Evolutionary conservation across 208 protist species (phyloP).

Genomic region (Acanthamoeba polyphaga): DNA sequence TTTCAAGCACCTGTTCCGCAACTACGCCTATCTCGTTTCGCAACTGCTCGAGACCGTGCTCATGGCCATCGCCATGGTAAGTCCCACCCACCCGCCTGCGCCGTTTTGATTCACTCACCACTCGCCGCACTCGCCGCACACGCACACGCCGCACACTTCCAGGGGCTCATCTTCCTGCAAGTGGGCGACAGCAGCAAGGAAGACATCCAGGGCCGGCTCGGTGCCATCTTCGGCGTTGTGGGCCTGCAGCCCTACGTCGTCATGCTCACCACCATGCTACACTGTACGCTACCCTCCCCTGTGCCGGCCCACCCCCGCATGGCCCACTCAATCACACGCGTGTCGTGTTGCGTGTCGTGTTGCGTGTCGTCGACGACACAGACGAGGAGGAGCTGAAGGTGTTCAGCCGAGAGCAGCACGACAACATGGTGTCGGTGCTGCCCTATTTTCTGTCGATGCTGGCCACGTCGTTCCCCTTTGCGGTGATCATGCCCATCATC

Average conservation of each 20-base stretch:
- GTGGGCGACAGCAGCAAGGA: slow-evolving; percentile 2
- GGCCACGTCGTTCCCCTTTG: slow-evolving; percentile 23
- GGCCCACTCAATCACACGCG: neutral
- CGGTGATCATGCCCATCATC: slow-evolving; percentile 22
- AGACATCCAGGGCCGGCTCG: slow-evolving; percentile 9
- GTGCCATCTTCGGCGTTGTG: slow-evolving; percentile 37
- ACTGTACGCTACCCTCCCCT: neutral
- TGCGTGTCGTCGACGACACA: neutral
- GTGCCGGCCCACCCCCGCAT: neutral
- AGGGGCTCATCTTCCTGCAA: slow-evolving; percentile 43
- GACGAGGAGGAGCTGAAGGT: slow-evolving; percentile 46
- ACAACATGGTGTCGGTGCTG: slow-evolving; percentile 51
- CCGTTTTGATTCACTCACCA: neutral
- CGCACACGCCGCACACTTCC: neutral
- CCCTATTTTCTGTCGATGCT: slow-evolving; percentile 42
- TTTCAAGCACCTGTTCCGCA: slow-evolving; percentile 32
- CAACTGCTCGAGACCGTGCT: slow-evolving; percentile 34
- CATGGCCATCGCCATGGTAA: slow-evolving; percentile 25
- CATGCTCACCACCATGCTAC: slow-evolving; percentile 44
- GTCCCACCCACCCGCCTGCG: too few species aligned
- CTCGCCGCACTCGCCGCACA: too few species aligned
- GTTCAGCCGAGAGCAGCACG: slow-evolving; percentile 53
- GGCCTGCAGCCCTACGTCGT: slow-evolving; percentile 42
- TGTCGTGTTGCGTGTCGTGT: neutral
- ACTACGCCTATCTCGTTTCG: slow-evolving; percentile 7